Conservation (phyloP, 345 rosid species). For the Aquilaria sinensis region DNA sequence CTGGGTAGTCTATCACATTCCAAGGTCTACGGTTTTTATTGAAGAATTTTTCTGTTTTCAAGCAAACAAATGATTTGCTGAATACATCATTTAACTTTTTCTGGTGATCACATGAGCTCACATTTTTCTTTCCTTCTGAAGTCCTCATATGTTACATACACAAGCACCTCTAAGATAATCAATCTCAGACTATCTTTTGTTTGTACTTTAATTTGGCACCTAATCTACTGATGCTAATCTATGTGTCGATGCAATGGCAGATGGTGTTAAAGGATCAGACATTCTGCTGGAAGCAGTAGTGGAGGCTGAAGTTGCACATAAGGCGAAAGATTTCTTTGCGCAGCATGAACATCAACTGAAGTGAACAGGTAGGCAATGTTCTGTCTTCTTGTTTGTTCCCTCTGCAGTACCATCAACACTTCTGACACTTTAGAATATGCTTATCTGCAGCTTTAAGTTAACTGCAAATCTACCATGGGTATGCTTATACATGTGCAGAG, state of each 20-base stretch:
- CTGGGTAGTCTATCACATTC: too few relatives aligned
- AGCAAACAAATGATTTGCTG: too few relatives aligned
- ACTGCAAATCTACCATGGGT: too few relatives aligned
- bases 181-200: too few relatives aligned
- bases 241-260: slow-evolving; percentile 22
- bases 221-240: too few relatives aligned
- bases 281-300: slow-evolving; percentile 56
- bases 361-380: slow-evolving; percentile 15
- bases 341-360: slow-evolving; percentile 47
- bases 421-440: too few relatives aligned
- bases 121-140: not conserved
- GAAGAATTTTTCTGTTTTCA: too few relatives aligned
- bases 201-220: too few relatives aligned
- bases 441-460: too few relatives aligned
- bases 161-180: not conserved
- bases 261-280: slow-evolving; percentile 48
- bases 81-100: not conserved
- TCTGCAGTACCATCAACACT: too few relatives aligned
- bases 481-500: too few relatives aligned
- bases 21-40: too few relatives aligned
- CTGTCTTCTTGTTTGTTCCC: not conserved
- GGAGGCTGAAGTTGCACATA: slow-evolving; percentile 63
- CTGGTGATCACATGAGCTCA: not conserved
- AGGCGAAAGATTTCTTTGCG: slow-evolving; percentile 58
- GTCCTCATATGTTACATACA: not conserved